These are phyloP conservation scores for Cladochytrium replicatum DNA, from an alignment of 192 early-diverging fungal species.

Conservation along the genomic window DNA sequence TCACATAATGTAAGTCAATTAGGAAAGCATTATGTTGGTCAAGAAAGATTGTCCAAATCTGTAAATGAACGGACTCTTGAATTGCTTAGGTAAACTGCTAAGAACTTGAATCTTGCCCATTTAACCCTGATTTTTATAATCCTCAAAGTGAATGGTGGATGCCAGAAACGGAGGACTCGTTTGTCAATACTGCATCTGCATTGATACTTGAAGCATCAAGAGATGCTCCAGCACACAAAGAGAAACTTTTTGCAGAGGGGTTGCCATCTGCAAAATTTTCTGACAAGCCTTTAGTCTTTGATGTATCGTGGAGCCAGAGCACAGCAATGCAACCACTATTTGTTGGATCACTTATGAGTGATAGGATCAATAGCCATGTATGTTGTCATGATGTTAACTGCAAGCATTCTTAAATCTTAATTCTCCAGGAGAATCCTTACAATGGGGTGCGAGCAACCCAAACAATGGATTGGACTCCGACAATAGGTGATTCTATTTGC, in stretches of 20 bases:
- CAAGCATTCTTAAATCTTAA: not conserved
- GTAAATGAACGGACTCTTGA: slow-evolving; percentile 8
- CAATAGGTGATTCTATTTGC: slow-evolving; percentile 3
- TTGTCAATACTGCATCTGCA: slow-evolving; percentile 44
- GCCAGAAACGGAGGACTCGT: slow-evolving; percentile 51
- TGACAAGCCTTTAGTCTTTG: slow-evolving; percentile 43
- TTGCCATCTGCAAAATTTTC: slow-evolving; percentile 59
- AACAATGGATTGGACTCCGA: slow-evolving; percentile 29
- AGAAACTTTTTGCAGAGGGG: slow-evolving; percentile 49
- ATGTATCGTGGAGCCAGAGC: slow-evolving; percentile 44
- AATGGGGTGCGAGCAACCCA: slow-evolving; percentile 27
- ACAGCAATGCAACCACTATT: slow-evolving; percentile 54
- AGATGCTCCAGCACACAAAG: slow-evolving; percentile 47
- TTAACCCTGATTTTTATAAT: not conserved
- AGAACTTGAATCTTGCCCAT: not conserved
- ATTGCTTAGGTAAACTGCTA: slow-evolving; percentile 5
- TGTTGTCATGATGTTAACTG: not conserved
- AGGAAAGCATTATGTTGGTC: too few relatives aligned
- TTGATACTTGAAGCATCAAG: slow-evolving; percentile 52
- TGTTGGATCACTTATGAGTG: slow-evolving; percentile 36
- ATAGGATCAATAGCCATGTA: slow-evolving; percentile 16
- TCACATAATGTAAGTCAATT: too few relatives aligned
- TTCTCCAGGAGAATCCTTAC: not conserved
- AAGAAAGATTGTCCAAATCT: too few relatives aligned
- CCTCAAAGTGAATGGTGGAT: slow-evolving; percentile 36